These are phyloP conservation scores for Aspergillus vadensis DNA, from an alignment of 2,329 filamentous ascomycete species.

Conservation along the genomic window DNA sequence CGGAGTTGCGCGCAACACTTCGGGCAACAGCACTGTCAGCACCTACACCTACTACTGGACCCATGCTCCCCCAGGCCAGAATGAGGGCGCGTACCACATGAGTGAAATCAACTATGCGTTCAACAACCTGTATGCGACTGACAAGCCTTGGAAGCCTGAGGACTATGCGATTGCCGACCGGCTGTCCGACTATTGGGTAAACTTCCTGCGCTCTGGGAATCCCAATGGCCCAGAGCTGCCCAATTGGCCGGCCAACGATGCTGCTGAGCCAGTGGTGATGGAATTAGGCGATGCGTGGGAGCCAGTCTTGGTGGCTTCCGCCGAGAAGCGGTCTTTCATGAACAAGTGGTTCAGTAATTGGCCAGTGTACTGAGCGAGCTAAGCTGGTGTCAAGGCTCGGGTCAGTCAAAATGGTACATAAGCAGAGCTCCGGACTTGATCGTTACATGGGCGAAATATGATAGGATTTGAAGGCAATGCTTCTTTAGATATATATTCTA, in stretches of 20 bases:
- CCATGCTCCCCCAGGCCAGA: conserved; percentile 29
- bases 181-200: not conserved
- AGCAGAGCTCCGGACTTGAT: no score
- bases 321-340: not conserved
- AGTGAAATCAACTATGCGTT: conserved; percentile 36
- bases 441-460: no score
- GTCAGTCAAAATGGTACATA: no score
- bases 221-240: not conserved
- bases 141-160: not conserved
- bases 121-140: conserved; percentile 14
- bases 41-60: conserved; percentile 36
- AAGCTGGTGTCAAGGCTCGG: no score
- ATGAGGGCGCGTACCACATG: conserved; percentile 32
- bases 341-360: not conserved
- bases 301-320: not conserved
- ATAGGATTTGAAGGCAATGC: no score
- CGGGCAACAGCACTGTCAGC: not conserved
- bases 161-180: not conserved
- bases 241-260: not conserved
- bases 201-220: not conserved
- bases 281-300: not conserved
- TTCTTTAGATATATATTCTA: no score
- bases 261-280: not conserved
- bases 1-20: conserved; percentile 20
- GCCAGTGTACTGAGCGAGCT: not conserved